These are phyloP conservation scores for Anastatica hierochuntica DNA, from an alignment of 345 rosid species.

Conservation along the genomic window DNA sequence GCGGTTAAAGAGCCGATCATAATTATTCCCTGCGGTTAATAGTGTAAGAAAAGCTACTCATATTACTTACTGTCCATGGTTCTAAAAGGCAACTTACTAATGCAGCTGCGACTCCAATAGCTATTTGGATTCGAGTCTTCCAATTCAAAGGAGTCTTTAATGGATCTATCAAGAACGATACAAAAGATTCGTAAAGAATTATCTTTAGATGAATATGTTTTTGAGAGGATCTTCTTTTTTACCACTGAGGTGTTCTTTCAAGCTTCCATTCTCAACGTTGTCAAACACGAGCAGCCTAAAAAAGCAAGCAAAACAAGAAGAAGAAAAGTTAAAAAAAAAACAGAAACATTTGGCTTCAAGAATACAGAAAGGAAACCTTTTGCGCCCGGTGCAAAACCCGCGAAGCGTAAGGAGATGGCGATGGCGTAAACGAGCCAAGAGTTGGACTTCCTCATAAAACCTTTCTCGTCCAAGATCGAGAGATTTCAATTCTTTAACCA, in stretches of 20 bases:
- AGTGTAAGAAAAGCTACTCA: background rate
- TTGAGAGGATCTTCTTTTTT: slow-evolving; percentile 15
- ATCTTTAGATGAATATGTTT: background rate
- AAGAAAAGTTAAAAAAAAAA: slow-evolving; percentile 7
- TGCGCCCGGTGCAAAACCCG: slow-evolving; percentile 66
- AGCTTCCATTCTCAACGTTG: slow-evolving; percentile 76
- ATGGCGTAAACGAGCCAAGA: slow-evolving; percentile 74
- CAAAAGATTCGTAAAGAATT: background rate
- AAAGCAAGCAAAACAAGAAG: slow-evolving; percentile 3
- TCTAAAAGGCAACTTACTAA: slow-evolving; percentile 41
- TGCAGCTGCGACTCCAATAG: slow-evolving; percentile 88
- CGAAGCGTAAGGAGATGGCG: slow-evolving; percentile 83
- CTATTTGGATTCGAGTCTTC: slow-evolving; percentile 71
- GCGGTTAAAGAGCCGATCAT: slow-evolving; percentile 16
- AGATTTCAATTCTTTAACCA: slow-evolving; percentile 65
- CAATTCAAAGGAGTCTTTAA: slow-evolving; percentile 86
- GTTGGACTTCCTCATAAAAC: slow-evolving; percentile 63
- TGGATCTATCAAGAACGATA: slow-evolving; percentile 58
- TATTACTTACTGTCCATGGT: no score
- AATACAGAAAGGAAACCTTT: slow-evolving; percentile 36
- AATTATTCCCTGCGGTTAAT: background rate
- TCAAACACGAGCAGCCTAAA: slow-evolving; percentile 75
- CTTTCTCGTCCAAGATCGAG: slow-evolving; percentile 37
- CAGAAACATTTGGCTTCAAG: background rate
- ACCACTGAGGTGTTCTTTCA: slow-evolving; percentile 87